Evolutionary conservation across 2,329 filamentous ascomycete genomes (phyloP).

Genomic region (Fusarium sp.): DNA sequence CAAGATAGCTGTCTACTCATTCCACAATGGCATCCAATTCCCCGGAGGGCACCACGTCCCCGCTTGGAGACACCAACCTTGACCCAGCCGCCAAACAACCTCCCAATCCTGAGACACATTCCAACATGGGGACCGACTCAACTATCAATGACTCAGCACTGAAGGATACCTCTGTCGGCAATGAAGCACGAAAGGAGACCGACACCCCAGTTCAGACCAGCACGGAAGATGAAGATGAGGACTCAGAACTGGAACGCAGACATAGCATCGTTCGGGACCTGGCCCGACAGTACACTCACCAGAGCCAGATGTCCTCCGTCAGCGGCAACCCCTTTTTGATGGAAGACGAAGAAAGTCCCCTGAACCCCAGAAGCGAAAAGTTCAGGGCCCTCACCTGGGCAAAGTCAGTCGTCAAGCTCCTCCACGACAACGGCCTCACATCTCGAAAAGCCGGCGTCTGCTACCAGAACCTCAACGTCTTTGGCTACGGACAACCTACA

Average conservation of each 20-base stretch:
- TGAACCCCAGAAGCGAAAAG: conserved; percentile 56
- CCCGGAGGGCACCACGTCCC: not conserved
- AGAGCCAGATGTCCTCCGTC: conserved; percentile 61
- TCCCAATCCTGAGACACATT: not conserved
- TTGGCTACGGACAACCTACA: conserved; percentile 74
- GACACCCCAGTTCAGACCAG: not conserved
- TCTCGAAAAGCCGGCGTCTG: conserved; percentile 64
- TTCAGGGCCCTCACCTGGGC: conserved; percentile 39
- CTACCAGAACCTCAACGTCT: conserved; percentile 74
- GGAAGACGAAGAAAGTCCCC: conserved; percentile 55
- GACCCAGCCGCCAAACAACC: not conserved
- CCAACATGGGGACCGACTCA: conserved; percentile 9
- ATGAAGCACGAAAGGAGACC: conserved; percentile 6
- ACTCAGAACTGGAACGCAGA: conserved; percentile 50
- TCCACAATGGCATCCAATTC: conserved; percentile 14
- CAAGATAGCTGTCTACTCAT: not conserved
- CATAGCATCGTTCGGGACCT: conserved; percentile 60
- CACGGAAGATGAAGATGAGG: conserved; percentile 52
- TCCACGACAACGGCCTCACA: conserved; percentile 25
- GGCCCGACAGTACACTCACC: conserved; percentile 63
- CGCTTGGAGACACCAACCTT: not conserved
- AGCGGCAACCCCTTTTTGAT: conserved; percentile 43
- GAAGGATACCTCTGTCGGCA: not conserved
- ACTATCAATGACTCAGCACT: not conserved
- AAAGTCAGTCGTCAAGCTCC: conserved; percentile 34